Percentiles rank a stretch among this genome's conserved stretches.
Evolutionary conservation across 1,284 basidiomycete species (phyloP).

Genomic region (Neolentinus lepideus): DNA sequence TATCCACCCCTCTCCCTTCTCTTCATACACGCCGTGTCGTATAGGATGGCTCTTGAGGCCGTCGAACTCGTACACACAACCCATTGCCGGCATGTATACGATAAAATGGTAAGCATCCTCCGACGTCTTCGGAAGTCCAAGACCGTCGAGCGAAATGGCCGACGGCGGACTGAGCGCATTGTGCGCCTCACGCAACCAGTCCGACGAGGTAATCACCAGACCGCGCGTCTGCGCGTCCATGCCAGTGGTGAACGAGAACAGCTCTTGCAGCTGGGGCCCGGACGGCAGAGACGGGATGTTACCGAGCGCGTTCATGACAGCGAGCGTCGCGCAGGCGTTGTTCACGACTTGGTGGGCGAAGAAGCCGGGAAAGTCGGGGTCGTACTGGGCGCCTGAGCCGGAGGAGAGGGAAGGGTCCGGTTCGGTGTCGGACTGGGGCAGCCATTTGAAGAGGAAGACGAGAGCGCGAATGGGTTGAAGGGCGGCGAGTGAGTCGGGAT

Average conservation of each 20-base stretch:
- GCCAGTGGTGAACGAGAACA: conserved; percentile 72
- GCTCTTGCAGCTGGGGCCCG: conserved; percentile 66
- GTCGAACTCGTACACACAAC: conserved; percentile 85
- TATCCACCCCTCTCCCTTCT: conserved; percentile 73
- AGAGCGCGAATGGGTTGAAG: conserved; percentile 81
- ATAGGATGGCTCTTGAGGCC: conserved; percentile 71
- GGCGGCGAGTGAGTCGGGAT: conserved; percentile 59
- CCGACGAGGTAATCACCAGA: conserved; percentile 79
- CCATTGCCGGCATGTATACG: conserved; percentile 80
- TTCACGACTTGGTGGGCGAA: conserved; percentile 92
- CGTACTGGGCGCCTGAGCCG: conserved; percentile 48
- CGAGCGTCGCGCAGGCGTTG: conserved; percentile 90
- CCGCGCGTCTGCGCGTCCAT: conserved; percentile 86
- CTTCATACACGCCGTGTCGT: conserved; percentile 67
- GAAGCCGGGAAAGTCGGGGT: conserved; percentile 75
- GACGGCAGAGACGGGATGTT: conserved; percentile 71
- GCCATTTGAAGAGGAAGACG: conserved; percentile 93
- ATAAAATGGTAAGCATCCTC: conserved; percentile 95
- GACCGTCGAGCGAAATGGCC: conserved; percentile 72
- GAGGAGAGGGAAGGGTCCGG: conserved; percentile 26
- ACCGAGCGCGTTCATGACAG: conserved; percentile 88
- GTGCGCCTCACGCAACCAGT: conserved; percentile 79
- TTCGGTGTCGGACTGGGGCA: conserved; percentile 39
- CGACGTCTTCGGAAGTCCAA: conserved; percentile 58
- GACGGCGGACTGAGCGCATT: conserved; percentile 88